These are phyloP conservation scores for Argentina anserina DNA, from an alignment of 306 rosid species.

Conservation along the genomic window DNA sequence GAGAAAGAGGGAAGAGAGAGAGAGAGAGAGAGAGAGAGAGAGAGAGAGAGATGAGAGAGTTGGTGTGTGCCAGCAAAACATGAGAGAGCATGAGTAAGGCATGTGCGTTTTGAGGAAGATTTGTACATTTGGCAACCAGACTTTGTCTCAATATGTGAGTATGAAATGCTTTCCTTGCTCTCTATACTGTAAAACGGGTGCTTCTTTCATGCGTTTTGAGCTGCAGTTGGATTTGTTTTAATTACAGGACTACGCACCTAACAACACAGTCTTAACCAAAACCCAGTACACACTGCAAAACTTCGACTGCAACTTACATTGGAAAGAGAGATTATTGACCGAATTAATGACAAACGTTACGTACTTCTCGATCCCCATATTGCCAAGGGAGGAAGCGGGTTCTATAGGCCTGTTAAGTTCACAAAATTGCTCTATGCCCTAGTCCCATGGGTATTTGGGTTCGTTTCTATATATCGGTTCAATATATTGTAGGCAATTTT, in stretches of 20 bases:
- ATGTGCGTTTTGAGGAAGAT: neutral
- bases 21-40: neutral
- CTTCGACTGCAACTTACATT: neutral
- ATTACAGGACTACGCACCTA: neutral
- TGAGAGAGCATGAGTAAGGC: neutral
- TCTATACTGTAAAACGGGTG: neutral
- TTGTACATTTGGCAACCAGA: slow-evolving; percentile 1
- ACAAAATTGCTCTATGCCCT: neutral
- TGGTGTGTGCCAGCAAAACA: slow-evolving; percentile 7
- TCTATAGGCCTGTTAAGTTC: neutral
- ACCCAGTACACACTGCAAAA: neutral
- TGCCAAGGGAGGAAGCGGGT: neutral
- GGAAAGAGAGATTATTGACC: neutral
- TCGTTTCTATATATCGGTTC: neutral
- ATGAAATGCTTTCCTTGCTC: neutral
- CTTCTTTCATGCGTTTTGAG: neutral
- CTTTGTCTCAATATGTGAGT: neutral
- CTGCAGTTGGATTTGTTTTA: slow-evolving; percentile 1
- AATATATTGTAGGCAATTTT: neutral
- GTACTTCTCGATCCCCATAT: neutral
- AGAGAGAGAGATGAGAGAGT: neutral
- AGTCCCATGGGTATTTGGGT: neutral
- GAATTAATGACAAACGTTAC: neutral
- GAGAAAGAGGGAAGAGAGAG: too few species aligned
- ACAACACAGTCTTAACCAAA: neutral